phyloP scores from a whole-genome alignment of 1,139 yeast genomes.

The Candida freyschussii region DNA sequence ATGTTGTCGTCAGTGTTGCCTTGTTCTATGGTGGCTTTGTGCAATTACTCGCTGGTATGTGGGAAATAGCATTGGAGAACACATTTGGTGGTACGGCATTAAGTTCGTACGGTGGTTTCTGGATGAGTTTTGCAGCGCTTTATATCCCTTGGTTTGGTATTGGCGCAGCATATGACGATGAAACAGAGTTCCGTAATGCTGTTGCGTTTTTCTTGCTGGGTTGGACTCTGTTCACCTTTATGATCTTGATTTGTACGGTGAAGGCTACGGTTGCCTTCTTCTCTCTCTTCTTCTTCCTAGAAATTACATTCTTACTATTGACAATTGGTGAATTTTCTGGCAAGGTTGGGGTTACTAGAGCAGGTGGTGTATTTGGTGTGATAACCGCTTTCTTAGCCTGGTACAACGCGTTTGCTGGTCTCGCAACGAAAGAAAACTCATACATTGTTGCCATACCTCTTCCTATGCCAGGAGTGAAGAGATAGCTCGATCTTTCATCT shows the following conservation, averaged over 20 bases:
- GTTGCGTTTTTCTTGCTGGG: constrained; percentile 59
- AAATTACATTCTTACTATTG: constrained; percentile 59
- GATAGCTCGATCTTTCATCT: no score
- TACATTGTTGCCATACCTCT: constrained; percentile 53
- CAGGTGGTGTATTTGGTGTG: constrained; percentile 66
- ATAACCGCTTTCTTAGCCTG: constrained; percentile 65
- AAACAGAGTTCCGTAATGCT: constrained; percentile 38
- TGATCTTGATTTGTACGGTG: constrained; percentile 53
- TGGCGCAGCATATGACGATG: constrained; percentile 41
- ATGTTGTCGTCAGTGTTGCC: constrained; percentile 68
- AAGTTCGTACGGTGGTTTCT: constrained; percentile 67
- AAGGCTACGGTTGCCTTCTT: constrained; percentile 69
- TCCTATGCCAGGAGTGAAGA: constrained; percentile 39
- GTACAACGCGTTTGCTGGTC: constrained; percentile 76
- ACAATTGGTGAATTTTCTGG: constrained; percentile 53
- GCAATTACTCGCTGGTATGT: constrained; percentile 61
- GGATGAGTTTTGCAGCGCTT: constrained; percentile 64
- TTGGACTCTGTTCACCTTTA: constrained; percentile 66
- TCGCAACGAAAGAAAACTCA: constrained; percentile 58
- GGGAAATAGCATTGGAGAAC: constrained; percentile 60
- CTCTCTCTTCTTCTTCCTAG: constrained; percentile 52
- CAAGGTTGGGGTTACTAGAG: constrained; percentile 39
- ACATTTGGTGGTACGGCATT: constrained; percentile 74
- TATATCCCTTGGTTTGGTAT: constrained; percentile 60
- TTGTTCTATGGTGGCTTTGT: constrained; percentile 83